Percentiles rank a stretch among this genome's conserved stretches.
phyloP scores from a whole-genome alignment of 805 yeast species.

The Metschnikowia amazonensis region DNA sequence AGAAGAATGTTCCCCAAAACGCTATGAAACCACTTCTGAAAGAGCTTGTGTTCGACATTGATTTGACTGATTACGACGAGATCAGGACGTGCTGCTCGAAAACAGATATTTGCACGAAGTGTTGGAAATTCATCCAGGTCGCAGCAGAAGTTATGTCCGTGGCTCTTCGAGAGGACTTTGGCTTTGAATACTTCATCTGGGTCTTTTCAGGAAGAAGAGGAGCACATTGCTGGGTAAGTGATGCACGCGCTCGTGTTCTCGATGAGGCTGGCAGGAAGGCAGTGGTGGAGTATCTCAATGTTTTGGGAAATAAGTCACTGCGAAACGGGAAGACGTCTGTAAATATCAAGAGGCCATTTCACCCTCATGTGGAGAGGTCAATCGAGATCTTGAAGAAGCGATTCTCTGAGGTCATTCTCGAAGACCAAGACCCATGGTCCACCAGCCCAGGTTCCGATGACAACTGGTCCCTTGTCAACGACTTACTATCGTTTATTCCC shows the following conservation, averaged over 20 bases:
- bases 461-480: constrained; percentile 46
- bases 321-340: constrained; percentile 47
- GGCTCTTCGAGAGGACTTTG: constrained; percentile 82
- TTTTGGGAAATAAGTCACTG: constrained; percentile 46
- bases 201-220: constrained; percentile 98
- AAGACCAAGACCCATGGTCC: constrained; percentile 86
- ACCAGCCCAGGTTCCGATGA: constrained; percentile 33
- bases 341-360: constrained; percentile 71
- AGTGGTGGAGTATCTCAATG: constrained; percentile 79
- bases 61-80: constrained; percentile 94
- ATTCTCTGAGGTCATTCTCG: constrained; percentile 63
- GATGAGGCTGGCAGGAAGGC: constrained; percentile 74
- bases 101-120: constrained; percentile 77
- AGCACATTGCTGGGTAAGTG: constrained; percentile 98
- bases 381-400: constrained; percentile 59
- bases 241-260: constrained; percentile 68
- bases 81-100: constrained; percentile 90
- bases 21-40: constrained; percentile 79
- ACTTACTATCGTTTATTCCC: constrained; percentile 59
- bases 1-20: constrained; percentile 69
- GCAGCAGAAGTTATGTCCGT: constrained; percentile 73
- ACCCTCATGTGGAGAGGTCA: constrained; percentile 81
- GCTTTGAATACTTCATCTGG: constrained; percentile 84
- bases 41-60: constrained; percentile 93
- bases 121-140: constrained; percentile 89